These are phyloP conservation scores for Termitomyces sp. DNA, from an alignment of 768 basidiomycete species.

Conservation along the genomic window DNA sequence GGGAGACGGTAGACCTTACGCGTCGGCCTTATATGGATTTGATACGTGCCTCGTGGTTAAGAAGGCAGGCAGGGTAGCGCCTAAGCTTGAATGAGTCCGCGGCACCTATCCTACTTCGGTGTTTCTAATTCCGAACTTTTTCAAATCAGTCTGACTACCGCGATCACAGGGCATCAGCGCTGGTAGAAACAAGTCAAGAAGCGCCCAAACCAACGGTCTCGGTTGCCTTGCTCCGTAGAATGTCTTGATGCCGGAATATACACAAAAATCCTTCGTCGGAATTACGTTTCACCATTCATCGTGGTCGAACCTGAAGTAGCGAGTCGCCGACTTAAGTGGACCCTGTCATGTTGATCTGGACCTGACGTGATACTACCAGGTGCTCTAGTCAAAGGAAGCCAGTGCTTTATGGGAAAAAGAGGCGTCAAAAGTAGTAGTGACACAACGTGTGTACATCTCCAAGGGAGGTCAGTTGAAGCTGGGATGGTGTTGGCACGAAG, in stretches of 20 bases:
- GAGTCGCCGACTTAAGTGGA: constrained; percentile 7
- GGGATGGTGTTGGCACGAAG: neutral
- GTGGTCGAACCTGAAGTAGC: constrained; percentile 16
- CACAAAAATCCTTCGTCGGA: constrained; percentile 11
- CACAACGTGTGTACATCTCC: neutral
- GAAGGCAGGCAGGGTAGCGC: constrained; percentile 32
- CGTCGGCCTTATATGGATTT: constrained; percentile 37
- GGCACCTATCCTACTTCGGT: constrained; percentile 15
- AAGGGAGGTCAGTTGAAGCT: neutral
- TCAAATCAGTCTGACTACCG: constrained; percentile 8
- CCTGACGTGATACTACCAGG: constrained; percentile 4
- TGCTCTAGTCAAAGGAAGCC: neutral
- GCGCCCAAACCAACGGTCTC: constrained; percentile 2
- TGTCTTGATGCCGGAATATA: constrained; percentile 1
- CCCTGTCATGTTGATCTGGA: constrained; percentile 11
- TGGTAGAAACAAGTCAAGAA: constrained; percentile 5
- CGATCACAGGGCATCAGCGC: constrained; percentile 11
- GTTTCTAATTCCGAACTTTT: constrained; percentile 11
- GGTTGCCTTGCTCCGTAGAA: constrained; percentile 2
- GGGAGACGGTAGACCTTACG: constrained; percentile 29
- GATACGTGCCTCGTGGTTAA: constrained; percentile 34
- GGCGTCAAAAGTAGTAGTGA: neutral
- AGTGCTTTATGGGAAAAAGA: neutral
- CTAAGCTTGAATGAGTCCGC: constrained; percentile 20
- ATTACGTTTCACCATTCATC: constrained; percentile 16